Percentiles rank a stretch among this genome's conserved stretches.
Conservation (phyloP, 345 rosid species). For the Nephelium lappaceum region DNA sequence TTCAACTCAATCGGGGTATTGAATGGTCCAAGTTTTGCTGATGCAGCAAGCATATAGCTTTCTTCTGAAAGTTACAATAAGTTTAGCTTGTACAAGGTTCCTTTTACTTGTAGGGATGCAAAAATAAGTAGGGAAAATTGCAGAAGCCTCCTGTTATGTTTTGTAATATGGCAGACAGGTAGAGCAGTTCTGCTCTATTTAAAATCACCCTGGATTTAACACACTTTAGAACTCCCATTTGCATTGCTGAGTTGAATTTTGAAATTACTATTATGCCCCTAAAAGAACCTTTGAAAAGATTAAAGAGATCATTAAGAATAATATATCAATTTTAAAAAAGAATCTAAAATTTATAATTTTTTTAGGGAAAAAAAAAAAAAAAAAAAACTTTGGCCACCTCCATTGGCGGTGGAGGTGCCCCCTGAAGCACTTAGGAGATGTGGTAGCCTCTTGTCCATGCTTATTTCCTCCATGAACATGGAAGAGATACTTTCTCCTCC, state of each 20-base stretch:
- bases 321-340: no score
- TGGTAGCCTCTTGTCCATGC: no score
- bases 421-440: no score
- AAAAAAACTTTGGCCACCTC: background rate
- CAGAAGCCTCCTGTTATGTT: background rate
- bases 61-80: background rate
- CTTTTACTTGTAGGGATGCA: background rate
- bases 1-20: background rate
- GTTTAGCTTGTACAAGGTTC: background rate
- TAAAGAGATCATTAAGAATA: no score
- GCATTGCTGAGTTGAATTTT: background rate
- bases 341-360: no score
- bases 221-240: background rate
- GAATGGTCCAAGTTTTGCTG: background rate
- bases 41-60: background rate
- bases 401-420: no score
- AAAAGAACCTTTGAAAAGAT: no score
- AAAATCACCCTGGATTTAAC: slow-evolving; percentile 1
- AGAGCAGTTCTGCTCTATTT: background rate
- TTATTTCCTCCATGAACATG: no score
- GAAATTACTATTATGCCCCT: no score
- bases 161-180: background rate
- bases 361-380: no score
- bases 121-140: background rate
- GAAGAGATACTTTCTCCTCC: no score